These are phyloP conservation scores for Sphaerobolus stellatus DNA, from an alignment of 1,284 basidiomycete species.

Conservation along the genomic window DNA sequence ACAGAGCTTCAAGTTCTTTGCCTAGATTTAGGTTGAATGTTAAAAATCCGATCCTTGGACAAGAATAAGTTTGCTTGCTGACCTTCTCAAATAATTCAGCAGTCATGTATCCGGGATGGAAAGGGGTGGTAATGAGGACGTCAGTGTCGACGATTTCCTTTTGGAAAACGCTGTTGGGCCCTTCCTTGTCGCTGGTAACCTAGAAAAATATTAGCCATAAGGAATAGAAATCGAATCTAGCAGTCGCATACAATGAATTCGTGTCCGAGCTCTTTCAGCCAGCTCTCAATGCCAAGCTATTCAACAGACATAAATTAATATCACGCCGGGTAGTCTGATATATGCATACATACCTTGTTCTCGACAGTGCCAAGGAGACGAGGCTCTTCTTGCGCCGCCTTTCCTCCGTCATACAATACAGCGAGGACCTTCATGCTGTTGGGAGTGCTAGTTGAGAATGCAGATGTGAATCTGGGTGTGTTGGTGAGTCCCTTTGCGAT, in stretches of 20 bases:
- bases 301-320: neutral
- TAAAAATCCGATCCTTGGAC: too few relatives aligned
- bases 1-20: conserved; percentile 89
- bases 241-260: conserved; percentile 66
- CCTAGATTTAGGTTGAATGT: conserved; percentile 44
- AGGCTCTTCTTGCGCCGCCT: conserved; percentile 77
- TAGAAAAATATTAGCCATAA: too few relatives aligned
- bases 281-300: conserved; percentile 71
- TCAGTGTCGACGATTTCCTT: conserved; percentile 85
- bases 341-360: conserved; percentile 60
- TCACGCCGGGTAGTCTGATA: too few relatives aligned
- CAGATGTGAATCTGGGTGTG: too few relatives aligned
- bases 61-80: too few relatives aligned
- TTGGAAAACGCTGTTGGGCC: conserved; percentile 81
- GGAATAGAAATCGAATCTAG: conserved; percentile 9
- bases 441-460: neutral
- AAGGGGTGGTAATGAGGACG: conserved; percentile 87
- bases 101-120: conserved; percentile 90
- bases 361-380: conserved; percentile 88
- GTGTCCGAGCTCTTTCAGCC: conserved; percentile 76
- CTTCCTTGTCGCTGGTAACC: conserved; percentile 89
- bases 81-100: conserved; percentile 72
- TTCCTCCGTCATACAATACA: conserved; percentile 74
- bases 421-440: conserved; percentile 62
- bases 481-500: too few relatives aligned